Percentiles rank a stretch among this genome's conserved stretches.
Conservation (phyloP, 768 basidiomycete genomes). For the Pleurotus cornucopiae region DNA sequence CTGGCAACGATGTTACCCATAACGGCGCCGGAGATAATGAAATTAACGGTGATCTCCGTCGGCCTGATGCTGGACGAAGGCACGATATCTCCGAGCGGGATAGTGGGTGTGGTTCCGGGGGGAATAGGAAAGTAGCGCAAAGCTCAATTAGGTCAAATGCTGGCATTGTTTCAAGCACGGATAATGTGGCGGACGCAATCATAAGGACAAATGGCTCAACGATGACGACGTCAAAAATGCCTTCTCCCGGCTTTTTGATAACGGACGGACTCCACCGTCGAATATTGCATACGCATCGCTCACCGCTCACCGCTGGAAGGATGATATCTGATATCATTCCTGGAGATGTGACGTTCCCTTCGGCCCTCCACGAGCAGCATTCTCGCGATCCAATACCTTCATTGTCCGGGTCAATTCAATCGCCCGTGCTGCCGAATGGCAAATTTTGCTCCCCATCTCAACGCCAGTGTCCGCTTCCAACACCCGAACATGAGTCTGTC, state of each 20-base stretch:
- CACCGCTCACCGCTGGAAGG: neutral
- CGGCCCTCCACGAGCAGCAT: neutral
- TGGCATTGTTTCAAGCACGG: neutral
- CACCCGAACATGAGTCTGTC: slow-evolving; percentile 3
- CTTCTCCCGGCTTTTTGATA: neutral
- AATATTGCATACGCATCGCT: neutral
- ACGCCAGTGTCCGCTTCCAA: neutral
- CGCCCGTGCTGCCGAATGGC: neutral
- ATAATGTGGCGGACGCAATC: neutral
- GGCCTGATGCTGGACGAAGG: neutral
- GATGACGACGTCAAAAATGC: neutral
- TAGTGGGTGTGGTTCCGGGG: neutral
- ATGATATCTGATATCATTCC: slow-evolving; percentile 2
- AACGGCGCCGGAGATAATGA: neutral
- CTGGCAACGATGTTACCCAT: neutral
- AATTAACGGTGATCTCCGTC: slow-evolving; percentile 4
- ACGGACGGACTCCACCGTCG: neutral
- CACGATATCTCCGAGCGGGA: slow-evolving; percentile 3
- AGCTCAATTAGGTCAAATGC: neutral
- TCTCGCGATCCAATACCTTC: neutral
- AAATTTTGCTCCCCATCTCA: neutral
- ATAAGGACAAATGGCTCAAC: neutral
- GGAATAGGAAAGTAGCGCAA: neutral
- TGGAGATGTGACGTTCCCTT: neutral
- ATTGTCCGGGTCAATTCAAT: neutral